Base-by-base conservation (phyloP, 495 filamentous ascomycete species). In the Trichoderma asperelloides region DNA sequence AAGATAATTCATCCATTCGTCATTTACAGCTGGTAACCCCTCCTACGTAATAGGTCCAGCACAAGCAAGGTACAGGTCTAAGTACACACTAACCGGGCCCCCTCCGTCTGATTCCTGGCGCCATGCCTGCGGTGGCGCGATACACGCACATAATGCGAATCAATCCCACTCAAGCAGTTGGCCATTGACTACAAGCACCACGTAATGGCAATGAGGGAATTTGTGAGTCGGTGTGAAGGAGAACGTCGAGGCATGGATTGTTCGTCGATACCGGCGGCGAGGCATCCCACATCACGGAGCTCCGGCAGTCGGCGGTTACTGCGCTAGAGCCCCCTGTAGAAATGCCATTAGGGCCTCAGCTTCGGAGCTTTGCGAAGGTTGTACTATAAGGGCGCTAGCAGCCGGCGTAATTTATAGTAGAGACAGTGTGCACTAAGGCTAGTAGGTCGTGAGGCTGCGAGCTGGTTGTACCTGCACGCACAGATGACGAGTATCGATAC, bases 171-270 rank as follows among this genome's bases (percentile, higher is more conserved):
- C 49, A 25, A 23, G 9, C 18, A 21, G 6, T 55, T 16, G 21
- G 13, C 0, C 55, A 28, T 60, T 60, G 55, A 60, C 55, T 18
- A 60, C 55, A 60, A 60, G 11, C 11, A 28, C 55, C 23, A 60
- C 55, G 55, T 60, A 60, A 60, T 60, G 27, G 55, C 55, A 60
- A 30, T 60, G 55, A 60, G 55, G 55, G 55, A 60, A 60, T 60
- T 60, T 28, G 55, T 9, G 23, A 30, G 27, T 51, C 47, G 47
- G 18, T 21, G 47, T 16, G 41, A n/a, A 21, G 47, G 18, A 3
- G 18, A 51, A 45, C 13, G 1, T 51, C 47, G 16, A 60, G 27
- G 27, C 5, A 4, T 25, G n/a, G n/a, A n/a, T n/a, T n/a, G 12
- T 25, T 27, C 12, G 16, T n/a, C 21, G 16, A n/a, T n/a, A 28